Base-by-base conservation (phyloP, 2,329 filamentous ascomycete species). In the Arachnomyces sp. region DNA sequence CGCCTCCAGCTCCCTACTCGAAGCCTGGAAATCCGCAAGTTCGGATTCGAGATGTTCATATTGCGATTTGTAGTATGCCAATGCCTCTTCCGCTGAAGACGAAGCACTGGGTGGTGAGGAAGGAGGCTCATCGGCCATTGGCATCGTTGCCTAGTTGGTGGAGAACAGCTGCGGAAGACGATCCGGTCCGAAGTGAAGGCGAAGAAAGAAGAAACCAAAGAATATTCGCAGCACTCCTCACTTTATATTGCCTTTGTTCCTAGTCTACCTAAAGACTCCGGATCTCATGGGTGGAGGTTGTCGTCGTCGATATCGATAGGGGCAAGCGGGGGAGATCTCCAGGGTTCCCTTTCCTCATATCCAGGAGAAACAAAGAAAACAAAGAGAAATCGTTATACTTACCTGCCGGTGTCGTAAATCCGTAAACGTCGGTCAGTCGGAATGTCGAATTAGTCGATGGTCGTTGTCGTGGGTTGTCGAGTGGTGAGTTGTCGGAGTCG, bases 21-120 rank as follows among this genome's bases (percentile, higher is more conserved):
- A 94, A 43, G 86, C 76, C 58, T 94, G 86, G 61, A 98, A 98
- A 56, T 98, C 92, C 47, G 84, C 78, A 45, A 98, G 77, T 64
- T 98, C 92, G 39, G 80, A 73, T 65, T 95, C 92, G 29, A 98
- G 76, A 59, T 87, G 80, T 66, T 93, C 88, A 68, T 96, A 96
- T 63, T 96, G 90, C 39, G 79, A 68, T 71, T 98, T 98, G 77
- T 96, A 98, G 76, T 92, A 95, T 43, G 82, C 76, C 38, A 98
- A 73, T 46, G 89, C 83, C 57, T 92, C 85, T 57, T 88, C 81
- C 33, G 63, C 50, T 7, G 64, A 63, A 28, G 60, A 58, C 35
- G 59, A 58, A 16, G 59, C 56, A 38, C 58, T 62, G 42, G 60
- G 59, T 43, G 60, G 60, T 38, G 64, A 64, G 35, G 63, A 60